Evolutionary conservation across 169 alveolate genomes (phyloP).

Genomic region (Babesia sp.): DNA sequence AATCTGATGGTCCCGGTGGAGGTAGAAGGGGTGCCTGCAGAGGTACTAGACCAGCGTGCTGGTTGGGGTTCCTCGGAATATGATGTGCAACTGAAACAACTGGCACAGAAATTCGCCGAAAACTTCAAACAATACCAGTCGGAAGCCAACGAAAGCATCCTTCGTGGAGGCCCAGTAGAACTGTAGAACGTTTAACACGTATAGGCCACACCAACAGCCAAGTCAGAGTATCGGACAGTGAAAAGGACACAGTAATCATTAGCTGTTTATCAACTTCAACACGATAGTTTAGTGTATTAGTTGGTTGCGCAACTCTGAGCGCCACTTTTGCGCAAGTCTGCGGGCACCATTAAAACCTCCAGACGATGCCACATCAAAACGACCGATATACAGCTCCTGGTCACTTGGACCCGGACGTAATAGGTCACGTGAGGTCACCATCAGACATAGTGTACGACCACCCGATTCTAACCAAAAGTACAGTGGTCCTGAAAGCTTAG

Average conservation of each 20-base stretch:
- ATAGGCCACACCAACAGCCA: no score
- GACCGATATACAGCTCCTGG: constrained; percentile 44
- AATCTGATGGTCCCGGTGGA: constrained; percentile 80
- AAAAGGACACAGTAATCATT: no score
- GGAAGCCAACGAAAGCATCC: constrained; percentile 43
- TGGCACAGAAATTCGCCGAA: constrained; percentile 81
- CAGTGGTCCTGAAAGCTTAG: constrained; percentile 64
- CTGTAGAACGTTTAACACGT: no score
- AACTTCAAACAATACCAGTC: constrained; percentile 80
- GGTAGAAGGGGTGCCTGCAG: constrained; percentile 82
- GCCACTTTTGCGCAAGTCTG: constrained; percentile 59
- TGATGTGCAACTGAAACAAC: constrained; percentile 64
- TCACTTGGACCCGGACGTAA: constrained; percentile 30
- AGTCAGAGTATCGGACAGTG: no score
- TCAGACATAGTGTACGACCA: constrained; percentile 23
- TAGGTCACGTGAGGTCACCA: constrained; percentile 43
- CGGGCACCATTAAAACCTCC: constrained; percentile 58
- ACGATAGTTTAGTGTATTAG: not conserved
- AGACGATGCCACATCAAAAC: constrained; percentile 39
- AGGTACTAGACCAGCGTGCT: constrained; percentile 80
- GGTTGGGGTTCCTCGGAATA: constrained; percentile 88
- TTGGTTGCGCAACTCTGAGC: constrained; percentile 27
- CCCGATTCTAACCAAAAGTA: constrained; percentile 54
- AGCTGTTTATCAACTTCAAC: no score
- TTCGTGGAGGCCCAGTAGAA: constrained; percentile 37